phyloP scores from a whole-genome alignment of 768 basidiomycete genomes.

The Lepiota venenata region DNA sequence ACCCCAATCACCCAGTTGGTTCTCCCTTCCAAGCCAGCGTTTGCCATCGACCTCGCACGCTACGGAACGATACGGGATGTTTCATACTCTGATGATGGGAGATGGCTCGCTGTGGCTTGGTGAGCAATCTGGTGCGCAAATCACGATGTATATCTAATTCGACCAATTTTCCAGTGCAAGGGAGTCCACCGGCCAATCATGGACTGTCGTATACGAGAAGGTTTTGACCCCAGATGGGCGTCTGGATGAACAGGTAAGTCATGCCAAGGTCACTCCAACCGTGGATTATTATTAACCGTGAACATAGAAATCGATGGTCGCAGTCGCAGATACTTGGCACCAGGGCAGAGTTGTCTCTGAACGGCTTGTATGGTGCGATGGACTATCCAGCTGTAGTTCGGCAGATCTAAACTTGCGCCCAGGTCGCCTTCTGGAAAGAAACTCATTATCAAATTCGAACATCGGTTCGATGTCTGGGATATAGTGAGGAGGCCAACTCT shows the following conservation, averaged over 20 bases:
- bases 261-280: too few species aligned
- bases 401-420: not conserved
- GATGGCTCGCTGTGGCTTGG: constrained; percentile 8
- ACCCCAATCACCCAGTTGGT: not conserved
- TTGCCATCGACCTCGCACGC: not conserved
- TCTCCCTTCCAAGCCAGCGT: not conserved
- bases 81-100: constrained; percentile 5
- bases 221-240: not conserved
- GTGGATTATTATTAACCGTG: not conserved
- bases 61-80: constrained; percentile 4
- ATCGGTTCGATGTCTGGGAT: constrained; percentile 8
- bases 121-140: not conserved
- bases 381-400: too few species aligned
- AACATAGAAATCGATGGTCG: not conserved
- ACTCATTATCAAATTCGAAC: constrained; percentile 8
- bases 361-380: not conserved
- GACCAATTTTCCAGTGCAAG: not conserved
- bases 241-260: too few species aligned
- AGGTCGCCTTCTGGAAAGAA: constrained; percentile 9
- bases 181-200: not conserved
- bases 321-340: not conserved
- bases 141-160: too few species aligned
- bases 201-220: not conserved
- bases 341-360: not conserved
- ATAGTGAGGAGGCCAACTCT: not conserved